Evolutionary conservation across 1,284 basidiomycete species (phyloP).

Genomic region (Ceratobasidium sp.): DNA sequence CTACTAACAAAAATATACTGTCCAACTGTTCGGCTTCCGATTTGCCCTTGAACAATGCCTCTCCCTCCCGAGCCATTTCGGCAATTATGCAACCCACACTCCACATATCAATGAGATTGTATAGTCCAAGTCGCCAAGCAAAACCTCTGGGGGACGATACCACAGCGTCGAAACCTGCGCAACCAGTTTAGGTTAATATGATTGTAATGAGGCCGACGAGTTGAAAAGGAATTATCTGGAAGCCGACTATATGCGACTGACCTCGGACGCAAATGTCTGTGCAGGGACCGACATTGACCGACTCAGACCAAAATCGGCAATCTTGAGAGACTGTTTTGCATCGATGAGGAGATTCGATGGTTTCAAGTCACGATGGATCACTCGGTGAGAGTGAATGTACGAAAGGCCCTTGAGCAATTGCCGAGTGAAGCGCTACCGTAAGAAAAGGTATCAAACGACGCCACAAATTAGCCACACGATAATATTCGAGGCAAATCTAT

Average conservation of each 20-base stretch:
- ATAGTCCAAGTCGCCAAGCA: slow-evolving; percentile 90
- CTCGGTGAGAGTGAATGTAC: slow-evolving; percentile 38
- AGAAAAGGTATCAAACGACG: background rate
- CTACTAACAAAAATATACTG: background rate
- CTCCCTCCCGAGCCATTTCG: slow-evolving; percentile 63
- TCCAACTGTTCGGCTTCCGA: background rate
- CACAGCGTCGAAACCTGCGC: slow-evolving; percentile 98
- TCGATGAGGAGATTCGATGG: slow-evolving; percentile 64
- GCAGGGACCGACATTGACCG: slow-evolving; percentile 45
- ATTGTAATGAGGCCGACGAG: slow-evolving; percentile 97
- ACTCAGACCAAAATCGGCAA: slow-evolving; percentile 65
- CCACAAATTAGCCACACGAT: background rate
- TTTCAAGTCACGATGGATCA: slow-evolving; percentile 65
- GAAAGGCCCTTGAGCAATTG: slow-evolving; percentile 20
- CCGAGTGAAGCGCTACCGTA: slow-evolving; percentile 21
- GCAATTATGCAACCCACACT: slow-evolving; percentile 98
- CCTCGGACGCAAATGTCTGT: slow-evolving; percentile 1
- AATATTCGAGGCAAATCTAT: background rate
- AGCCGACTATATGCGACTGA: background rate
- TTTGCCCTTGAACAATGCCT: background rate
- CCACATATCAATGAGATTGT: slow-evolving; percentile 99
- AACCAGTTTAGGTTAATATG: background rate
- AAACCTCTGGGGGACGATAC: slow-evolving; percentile 98
- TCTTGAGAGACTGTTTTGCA: slow-evolving; percentile 54
- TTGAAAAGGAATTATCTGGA: slow-evolving; percentile 78